Conservation (phyloP, 208 protist genomes). For the Trypanosomatidae sp. region DNA sequence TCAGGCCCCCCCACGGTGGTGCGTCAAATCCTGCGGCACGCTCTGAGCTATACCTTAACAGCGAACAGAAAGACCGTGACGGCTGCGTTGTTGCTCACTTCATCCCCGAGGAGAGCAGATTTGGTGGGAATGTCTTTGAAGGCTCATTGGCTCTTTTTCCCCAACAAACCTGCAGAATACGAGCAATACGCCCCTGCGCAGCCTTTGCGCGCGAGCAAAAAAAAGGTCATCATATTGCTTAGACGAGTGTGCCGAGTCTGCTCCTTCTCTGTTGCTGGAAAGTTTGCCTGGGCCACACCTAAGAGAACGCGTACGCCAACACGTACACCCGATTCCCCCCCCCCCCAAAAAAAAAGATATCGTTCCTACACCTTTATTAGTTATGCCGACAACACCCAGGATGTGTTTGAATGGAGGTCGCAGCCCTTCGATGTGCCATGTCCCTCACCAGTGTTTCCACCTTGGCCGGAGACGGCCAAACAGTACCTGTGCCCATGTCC, state of each 20-base stretch:
- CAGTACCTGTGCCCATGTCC: neutral
- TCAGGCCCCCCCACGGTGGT: neutral
- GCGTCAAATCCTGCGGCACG: neutral
- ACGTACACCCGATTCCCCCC: neutral
- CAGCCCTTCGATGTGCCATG: neutral
- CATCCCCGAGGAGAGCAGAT: neutral
- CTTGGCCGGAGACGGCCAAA: neutral
- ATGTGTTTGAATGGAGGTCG: neutral
- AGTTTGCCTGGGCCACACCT: neutral
- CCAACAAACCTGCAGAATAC: too few species aligned
- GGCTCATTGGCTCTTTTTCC: neutral
- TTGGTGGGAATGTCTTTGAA: neutral
- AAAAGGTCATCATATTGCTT: neutral
- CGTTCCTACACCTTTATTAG: neutral
- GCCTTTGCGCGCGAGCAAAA: neutral
- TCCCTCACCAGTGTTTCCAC: neutral
- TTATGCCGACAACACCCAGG: neutral
- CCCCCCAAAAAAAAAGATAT: neutral
- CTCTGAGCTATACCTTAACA: neutral
- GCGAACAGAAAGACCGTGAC: neutral
- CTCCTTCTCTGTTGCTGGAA: neutral
- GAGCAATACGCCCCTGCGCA: neutral
- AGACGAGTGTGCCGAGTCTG: neutral
- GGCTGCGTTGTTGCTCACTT: neutral
- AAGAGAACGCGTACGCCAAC: neutral